Conservation (phyloP, 2,329 filamentous ascomycete genomes). For the Escovopsis sp. region DNA sequence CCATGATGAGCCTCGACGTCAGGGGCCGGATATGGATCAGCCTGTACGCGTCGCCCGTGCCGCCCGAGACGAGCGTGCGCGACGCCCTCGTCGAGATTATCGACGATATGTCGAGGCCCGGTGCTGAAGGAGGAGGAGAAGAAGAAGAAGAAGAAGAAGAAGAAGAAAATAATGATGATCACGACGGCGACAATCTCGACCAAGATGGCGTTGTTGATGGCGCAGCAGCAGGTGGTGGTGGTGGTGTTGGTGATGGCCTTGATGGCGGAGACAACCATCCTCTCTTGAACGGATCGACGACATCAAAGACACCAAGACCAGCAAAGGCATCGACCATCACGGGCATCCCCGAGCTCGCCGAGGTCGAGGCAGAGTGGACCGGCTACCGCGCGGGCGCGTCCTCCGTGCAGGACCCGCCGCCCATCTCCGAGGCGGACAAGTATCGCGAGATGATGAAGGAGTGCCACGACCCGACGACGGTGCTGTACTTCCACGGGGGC, state of each 20-base stretch:
- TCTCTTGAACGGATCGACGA: background rate
- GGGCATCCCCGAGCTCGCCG: slow-evolving; percentile 34
- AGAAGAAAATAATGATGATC: no score
- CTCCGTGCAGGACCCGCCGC: slow-evolving; percentile 34
- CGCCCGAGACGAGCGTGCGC: slow-evolving; percentile 40
- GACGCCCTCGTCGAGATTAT: slow-evolving; percentile 45
- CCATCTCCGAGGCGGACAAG: slow-evolving; percentile 46
- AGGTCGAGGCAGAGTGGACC: slow-evolving; percentile 63
- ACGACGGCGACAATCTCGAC: no score
- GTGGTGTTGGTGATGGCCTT: no score
- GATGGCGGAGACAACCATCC: background rate
- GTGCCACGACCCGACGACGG: slow-evolving; percentile 43
- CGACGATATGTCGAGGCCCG: slow-evolving; percentile 9
- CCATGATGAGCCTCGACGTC: slow-evolving; percentile 48
- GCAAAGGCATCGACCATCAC: no score
- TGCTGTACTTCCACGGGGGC: slow-evolving; percentile 66
- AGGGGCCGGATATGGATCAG: slow-evolving; percentile 75
- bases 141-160: slow-evolving; percentile 2
- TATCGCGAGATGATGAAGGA: slow-evolving; percentile 56
- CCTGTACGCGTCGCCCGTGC: slow-evolving; percentile 48
- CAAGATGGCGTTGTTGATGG: no score
- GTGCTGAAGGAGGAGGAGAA: background rate
- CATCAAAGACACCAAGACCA: background rate
- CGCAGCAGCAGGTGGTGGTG: no score
- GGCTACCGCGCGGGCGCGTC: slow-evolving; percentile 46